These are phyloP conservation scores for Encephalitozoon hellem DNA, from an alignment of 371 early-diverging fungal genomes.

Conservation along the genomic window DNA sequence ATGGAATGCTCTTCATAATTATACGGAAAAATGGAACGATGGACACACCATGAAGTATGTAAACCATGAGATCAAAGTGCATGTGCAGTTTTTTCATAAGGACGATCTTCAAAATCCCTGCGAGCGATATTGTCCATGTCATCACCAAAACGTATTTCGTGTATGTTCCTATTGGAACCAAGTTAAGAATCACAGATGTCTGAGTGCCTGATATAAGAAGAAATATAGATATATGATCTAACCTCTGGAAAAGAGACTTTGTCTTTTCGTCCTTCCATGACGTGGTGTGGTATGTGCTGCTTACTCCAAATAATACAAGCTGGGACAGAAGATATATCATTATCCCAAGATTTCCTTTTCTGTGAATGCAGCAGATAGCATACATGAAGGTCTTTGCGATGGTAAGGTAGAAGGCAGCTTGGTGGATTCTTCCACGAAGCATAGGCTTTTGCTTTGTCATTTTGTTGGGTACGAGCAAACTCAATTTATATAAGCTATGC, in stretches of 20 bases:
- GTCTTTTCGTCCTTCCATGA: constrained; percentile 43
- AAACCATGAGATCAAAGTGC: constrained; percentile 54
- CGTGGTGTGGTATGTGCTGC: constrained; percentile 56
- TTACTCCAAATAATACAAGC: constrained; percentile 59
- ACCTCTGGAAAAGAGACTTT: constrained; percentile 38
- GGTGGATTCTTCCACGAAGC: constrained; percentile 57
- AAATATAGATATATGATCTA: constrained; percentile 62
- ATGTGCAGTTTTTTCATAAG: constrained; percentile 42
- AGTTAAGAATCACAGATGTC: constrained; percentile 50
- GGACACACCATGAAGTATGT: constrained; percentile 58
- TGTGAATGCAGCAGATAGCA: constrained; percentile 4
- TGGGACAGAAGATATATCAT: constrained; percentile 52
- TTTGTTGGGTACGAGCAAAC: neutral
- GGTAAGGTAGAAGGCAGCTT: constrained; percentile 54
- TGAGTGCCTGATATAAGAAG: constrained; percentile 61
- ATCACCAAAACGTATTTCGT: constrained; percentile 23
- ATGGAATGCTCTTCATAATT: constrained; percentile 2
- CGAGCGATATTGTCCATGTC: constrained; percentile 55
- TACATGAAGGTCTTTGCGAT: neutral
- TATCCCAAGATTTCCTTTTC: constrained; percentile 15
- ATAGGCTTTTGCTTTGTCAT: constrained; percentile 38
- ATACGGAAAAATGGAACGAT: constrained; percentile 52
- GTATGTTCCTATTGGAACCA: neutral
- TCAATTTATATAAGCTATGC: neutral
- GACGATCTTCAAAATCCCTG: constrained; percentile 55